A percentile compares a stretch with the other conserved stretches of the same genome.
Conservation (phyloP, 2,329 filamentous ascomycete species). For the Beauveria pseudobassiana region DNA sequence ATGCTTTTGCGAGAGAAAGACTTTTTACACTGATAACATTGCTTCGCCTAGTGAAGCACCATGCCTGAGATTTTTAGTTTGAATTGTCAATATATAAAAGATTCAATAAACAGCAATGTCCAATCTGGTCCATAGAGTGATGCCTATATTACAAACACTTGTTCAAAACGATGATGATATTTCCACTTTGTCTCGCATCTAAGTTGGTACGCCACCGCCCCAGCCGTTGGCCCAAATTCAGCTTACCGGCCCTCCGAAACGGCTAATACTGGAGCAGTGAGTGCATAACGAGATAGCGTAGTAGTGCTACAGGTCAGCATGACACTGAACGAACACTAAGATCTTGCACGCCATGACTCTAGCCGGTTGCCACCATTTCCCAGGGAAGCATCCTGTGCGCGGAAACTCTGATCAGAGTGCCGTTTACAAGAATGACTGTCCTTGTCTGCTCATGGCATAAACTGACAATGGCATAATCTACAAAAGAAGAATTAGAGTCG, state of each 20-base stretch:
- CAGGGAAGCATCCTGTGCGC: not conserved
- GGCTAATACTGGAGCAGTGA: constrained; percentile 2
- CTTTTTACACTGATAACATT: constrained; percentile 2
- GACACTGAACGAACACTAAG: not conserved
- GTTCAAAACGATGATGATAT: too few relatives aligned
- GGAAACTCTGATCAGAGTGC: not conserved
- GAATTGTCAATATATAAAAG: not conserved
- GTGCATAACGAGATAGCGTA: not conserved
- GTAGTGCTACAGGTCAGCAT: not conserved
- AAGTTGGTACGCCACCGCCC: too few relatives aligned
- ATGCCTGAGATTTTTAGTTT: not conserved
- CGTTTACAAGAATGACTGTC: not conserved
- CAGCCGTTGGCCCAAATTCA: too few relatives aligned
- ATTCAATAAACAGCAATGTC: not conserved
- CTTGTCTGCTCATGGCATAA: not conserved
- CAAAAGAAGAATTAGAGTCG: not conserved
- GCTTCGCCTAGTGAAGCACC: constrained; percentile 2
- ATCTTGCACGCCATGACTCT: constrained; percentile 4
- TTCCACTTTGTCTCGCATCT: too few relatives aligned
- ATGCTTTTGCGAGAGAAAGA: not conserved
- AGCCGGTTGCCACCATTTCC: not conserved
- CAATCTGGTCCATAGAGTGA: too few relatives aligned
- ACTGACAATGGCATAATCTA: too few relatives aligned
- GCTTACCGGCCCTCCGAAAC: too few relatives aligned
- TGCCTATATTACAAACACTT: too few relatives aligned